phyloP scores from a whole-genome alignment of 768 basidiomycete genomes.

The Kwoniella sp. region DNA sequence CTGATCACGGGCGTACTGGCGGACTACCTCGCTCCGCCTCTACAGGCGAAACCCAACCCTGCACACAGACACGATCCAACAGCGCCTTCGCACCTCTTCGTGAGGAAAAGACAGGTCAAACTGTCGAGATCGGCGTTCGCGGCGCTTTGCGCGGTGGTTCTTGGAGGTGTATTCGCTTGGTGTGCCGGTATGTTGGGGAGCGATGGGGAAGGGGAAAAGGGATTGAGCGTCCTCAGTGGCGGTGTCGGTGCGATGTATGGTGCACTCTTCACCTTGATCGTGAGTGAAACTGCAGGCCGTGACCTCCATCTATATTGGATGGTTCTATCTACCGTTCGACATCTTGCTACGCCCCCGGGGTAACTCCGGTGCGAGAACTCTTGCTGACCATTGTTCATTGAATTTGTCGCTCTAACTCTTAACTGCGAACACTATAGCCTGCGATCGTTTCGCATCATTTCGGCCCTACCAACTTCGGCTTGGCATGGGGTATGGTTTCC shows the following conservation, averaged over 20 bases:
- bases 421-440: conserved; percentile 27
- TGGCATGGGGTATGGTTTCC: conserved; percentile 56
- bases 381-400: conserved; percentile 1
- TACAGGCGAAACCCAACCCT: conserved; percentile 27
- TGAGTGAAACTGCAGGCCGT: conserved; percentile 26
- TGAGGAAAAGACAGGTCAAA: conserved; percentile 27
- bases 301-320: neutral
- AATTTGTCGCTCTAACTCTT: neutral
- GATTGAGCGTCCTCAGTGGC: conserved; percentile 50
- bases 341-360: too few species aligned
- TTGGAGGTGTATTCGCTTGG: conserved; percentile 46
- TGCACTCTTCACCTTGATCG: conserved; percentile 52
- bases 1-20: conserved; percentile 48
- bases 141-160: conserved; percentile 36
- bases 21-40: conserved; percentile 49
- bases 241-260: conserved; percentile 54
- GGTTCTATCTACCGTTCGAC: neutral
- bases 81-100: conserved; percentile 37
- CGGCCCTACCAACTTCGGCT: conserved; percentile 53
- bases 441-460: conserved; percentile 55
- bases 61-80: conserved; percentile 27
- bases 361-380: too few species aligned
- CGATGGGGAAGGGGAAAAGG: conserved; percentile 38
- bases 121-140: conserved; percentile 45
- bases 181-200: conserved; percentile 35